Evolutionary conservation across 2,329 filamentous ascomycete genomes (phyloP).

Genomic region (Clarireedia sp.): DNA sequence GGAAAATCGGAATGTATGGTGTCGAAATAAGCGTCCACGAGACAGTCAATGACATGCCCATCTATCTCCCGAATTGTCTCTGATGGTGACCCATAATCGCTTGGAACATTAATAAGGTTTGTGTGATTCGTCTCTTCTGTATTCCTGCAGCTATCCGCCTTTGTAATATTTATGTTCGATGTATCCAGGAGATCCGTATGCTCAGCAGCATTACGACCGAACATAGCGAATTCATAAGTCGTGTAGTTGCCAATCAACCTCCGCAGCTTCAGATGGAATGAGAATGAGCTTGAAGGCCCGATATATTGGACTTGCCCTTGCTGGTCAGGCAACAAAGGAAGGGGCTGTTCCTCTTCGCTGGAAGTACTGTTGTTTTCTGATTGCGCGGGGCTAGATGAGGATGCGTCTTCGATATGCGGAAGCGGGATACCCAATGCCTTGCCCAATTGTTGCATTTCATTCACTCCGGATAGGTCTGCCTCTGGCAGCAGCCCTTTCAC

Average conservation of each 20-base stretch:
- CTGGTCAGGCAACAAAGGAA: conserved; percentile 29
- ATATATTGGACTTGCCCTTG: conserved; percentile 39
- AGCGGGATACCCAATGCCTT: conserved; percentile 33
- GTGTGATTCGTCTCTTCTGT: neutral
- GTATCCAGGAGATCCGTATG: neutral
- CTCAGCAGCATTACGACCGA: neutral
- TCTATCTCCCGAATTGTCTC: conserved; percentile 24
- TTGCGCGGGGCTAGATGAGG: conserved; percentile 2
- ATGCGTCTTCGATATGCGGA: conserved; percentile 22
- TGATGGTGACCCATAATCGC: conserved; percentile 14
- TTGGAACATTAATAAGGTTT: neutral
- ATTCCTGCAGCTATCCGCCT: neutral
- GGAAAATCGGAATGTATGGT: conserved; percentile 36
- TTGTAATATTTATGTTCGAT: neutral
- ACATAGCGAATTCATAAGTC: conserved; percentile 24
- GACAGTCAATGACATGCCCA: conserved; percentile 26
- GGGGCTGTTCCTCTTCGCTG: conserved; percentile 28
- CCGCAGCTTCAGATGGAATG: conserved; percentile 35
- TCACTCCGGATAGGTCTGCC: conserved; percentile 34
- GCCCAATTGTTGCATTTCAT: conserved; percentile 34
- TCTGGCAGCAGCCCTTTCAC: conserved; percentile 37
- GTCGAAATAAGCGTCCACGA: conserved; percentile 35
- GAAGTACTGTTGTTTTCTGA: conserved; percentile 14
- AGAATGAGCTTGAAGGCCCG: conserved; percentile 35
- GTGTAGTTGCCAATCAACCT: conserved; percentile 30